Evolutionary conservation across 768 basidiomycete genomes (phyloP).

Genomic region (Butyriboletus loyo): DNA sequence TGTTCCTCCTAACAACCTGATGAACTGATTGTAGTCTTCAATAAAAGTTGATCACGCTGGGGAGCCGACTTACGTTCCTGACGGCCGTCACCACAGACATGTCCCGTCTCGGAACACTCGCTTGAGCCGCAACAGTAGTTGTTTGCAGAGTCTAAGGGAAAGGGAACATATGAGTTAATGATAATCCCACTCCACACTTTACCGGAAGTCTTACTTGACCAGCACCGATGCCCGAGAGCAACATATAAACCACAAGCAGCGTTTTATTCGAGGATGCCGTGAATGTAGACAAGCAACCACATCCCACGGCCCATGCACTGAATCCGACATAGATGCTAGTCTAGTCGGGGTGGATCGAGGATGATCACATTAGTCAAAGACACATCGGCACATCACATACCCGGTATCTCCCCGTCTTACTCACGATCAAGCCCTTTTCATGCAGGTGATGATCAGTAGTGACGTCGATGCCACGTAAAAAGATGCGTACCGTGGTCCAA

Average conservation of each 20-base stretch:
- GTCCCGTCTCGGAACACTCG: conserved; percentile 63
- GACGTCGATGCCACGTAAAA: neutral
- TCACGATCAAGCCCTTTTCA: conserved; percentile 55
- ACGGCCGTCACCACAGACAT: conserved; percentile 77
- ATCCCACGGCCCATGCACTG: conserved; percentile 63
- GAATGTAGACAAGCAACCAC: conserved; percentile 68
- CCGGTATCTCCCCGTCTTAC: conserved; percentile 61
- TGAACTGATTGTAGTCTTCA: conserved; percentile 43
- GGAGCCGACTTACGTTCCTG: conserved; percentile 45
- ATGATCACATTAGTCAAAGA: neutral
- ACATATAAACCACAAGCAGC: conserved; percentile 56
- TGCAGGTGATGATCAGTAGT: neutral
- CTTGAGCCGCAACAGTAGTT: conserved; percentile 70
- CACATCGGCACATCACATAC: conserved; percentile 27
- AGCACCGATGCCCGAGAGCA: conserved; percentile 58
- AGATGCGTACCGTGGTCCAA: conserved; percentile 45
- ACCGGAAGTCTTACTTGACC: conserved; percentile 44
- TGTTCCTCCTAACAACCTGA: conserved; percentile 68
- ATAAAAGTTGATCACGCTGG: neutral
- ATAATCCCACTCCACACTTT: neutral
- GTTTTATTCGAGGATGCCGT: conserved; percentile 45
- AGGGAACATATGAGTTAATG: neutral
- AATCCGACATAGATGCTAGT: conserved; percentile 54
- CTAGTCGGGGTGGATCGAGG: neutral
- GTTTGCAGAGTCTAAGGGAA: conserved; percentile 50